Base-by-base conservation (phyloP, 805 yeast genomes). In the Suhomyces pyralidae region DNA sequence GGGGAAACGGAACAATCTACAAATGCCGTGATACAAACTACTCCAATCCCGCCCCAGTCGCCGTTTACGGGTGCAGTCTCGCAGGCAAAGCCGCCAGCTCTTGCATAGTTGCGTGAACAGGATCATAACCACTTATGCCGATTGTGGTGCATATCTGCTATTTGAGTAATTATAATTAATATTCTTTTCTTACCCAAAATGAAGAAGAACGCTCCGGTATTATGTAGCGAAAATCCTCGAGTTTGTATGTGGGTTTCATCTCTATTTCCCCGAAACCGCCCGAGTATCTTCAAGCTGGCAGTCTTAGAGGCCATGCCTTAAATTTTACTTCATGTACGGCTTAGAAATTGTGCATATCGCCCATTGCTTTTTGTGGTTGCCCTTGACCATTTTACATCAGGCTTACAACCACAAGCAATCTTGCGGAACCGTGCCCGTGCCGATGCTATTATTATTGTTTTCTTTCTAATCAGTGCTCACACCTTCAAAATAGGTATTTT, bases 331-430 rank as follows among this genome's bases (percentile, higher is more conserved):
- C 45, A 14, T 44, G 46, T 44, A 26, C 46, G 46, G 36, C 46
- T 24, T 26, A 26, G 34, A 17, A 26, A 44, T 15, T 7, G 46
- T 44, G 46, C 46, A 26, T 44, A 15, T 15, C 3, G 19, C 17
- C 17, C 36, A 17, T 44, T 44, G 46, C 46, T 44, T 26, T 42
- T 44, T 44, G 46, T 24, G 32, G 26, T 24, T n/a, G 28, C 36
- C 20, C 42, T 17, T 24, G 42, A 20, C 30, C 12, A 17, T 42
- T 42, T 17, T 20, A 24, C 45, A 12, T 24, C 45, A 20, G 45
- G 28, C 45, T 42, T 24, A 42, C 45, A 24, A 24, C 45, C 45
- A 42, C 28, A 20, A 42, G 45, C 45, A 42, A 42, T 22, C 45
- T 38, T 38, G 17, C 42, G 42, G 42, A 38, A 38, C 42, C 42